Evolutionary conservation across 768 basidiomycete genomes (phyloP), one percentile per base, ranked within the genome.

Genomic region (Boletus speciosus): DNA sequence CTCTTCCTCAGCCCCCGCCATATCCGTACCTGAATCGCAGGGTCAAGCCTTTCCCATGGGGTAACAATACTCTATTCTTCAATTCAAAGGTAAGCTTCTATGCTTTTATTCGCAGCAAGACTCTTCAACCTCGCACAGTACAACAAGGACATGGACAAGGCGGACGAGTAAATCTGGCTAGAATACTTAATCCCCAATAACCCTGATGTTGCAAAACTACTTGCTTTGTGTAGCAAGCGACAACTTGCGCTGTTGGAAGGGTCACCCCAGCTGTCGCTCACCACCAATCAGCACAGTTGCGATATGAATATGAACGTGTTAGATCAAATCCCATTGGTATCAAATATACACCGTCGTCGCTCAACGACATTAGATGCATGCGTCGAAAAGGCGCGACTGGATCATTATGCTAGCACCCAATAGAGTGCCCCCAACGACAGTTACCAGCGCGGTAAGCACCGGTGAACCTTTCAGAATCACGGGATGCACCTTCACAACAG

Each of bases 41-140:
- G 56, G 68, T 69, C 55, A 90, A 89, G 71, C 88, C 90, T 38
- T 93, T 80, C 79, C 91, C 91, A 19, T 93, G 91, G 91, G 91
- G 91, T 23, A 71, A 61, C 62, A 93, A 93, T 81, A 79, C 81
- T 14, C 78, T 93, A 16, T 93, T 93, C 79, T 93, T 80, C 76
- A 93, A 90, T 68, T 70, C 83, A 47, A 76, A 81, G 61, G 90
- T 88, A 67, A 43, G 84, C 65, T n/a, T 46, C 10, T 45, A 19
- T 53, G 3, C 37, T 6, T 42, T n/a, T 5, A 6, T 19, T 10
- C 25, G 40, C 21, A 38, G 19, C 41, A 34, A 51, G 25, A 39
- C 47, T 51, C 46, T 51, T 49, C 56, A 49, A 50, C 15, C 8
- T 50, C 19, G 43, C 31, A 36, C 54, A 89, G 87, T 72, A 72